These are phyloP conservation scores for Gossypium rotundifolium DNA, from an alignment of 345 rosid species.

Conservation along the genomic window DNA sequence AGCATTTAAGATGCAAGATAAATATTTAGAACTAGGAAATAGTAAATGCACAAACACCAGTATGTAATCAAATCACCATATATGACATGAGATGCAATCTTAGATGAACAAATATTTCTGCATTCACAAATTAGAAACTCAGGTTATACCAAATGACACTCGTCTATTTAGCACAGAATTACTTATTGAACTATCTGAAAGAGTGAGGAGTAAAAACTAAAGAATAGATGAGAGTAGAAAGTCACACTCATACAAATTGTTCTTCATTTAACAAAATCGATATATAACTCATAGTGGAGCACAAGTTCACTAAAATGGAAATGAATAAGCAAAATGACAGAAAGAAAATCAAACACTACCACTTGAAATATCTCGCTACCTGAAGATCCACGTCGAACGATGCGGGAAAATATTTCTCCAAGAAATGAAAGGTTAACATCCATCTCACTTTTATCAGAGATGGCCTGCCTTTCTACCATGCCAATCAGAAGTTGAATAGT, in stretches of 20 bases:
- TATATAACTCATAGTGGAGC: conserved; percentile 4
- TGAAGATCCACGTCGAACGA: conserved; percentile 89
- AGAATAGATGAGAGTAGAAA: neutral
- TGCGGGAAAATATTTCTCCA: conserved; percentile 73
- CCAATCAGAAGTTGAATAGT: conserved; percentile 55
- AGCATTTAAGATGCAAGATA: conserved; percentile 1
- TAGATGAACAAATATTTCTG: neutral
- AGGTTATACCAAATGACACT: neutral
- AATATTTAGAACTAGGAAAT: neutral
- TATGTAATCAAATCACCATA: neutral
- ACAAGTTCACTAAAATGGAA: conserved; percentile 10
- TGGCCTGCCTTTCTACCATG: conserved; percentile 34
- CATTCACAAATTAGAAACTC: neutral
- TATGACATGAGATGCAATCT: too few species aligned
- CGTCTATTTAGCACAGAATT: neutral
- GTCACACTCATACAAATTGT: neutral
- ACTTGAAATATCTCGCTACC: conserved; percentile 38
- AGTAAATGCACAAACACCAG: neutral
- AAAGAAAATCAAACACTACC: neutral
- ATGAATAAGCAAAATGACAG: neutral
- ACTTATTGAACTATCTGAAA: neutral
- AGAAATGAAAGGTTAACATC: conserved; percentile 44
- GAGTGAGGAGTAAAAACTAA: neutral
- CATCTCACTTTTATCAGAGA: conserved; percentile 18
- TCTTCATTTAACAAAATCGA: neutral